These are phyloP conservation scores for Aspergillus coremiiformis DNA, from an alignment of 495 filamentous ascomycete genomes.

Conservation along the genomic window DNA sequence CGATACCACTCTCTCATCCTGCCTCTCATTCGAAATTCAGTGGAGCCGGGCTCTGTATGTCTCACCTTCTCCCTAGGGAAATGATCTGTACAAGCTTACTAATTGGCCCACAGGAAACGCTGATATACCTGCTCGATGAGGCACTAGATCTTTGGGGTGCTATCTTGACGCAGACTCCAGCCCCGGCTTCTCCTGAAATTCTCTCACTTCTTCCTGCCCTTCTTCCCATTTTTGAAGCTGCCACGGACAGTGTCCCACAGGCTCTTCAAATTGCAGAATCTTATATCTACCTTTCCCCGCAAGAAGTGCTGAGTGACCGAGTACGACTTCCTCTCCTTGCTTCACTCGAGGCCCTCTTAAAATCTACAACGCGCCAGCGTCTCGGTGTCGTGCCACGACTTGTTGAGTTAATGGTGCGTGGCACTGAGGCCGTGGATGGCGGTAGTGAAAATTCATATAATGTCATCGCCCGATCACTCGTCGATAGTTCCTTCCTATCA, in stretches of 20 bases:
- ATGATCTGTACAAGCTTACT: background rate
- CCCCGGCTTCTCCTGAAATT: conserved; percentile 58
- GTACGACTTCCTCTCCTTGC: conserved; percentile 49
- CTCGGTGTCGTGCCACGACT: conserved; percentile 57
- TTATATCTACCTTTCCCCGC: conserved; percentile 74
- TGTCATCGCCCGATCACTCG: conserved; percentile 58
- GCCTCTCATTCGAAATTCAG: conserved; percentile 69
- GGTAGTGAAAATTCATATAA: conserved; percentile 55
- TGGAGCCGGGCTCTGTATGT: conserved; percentile 65
- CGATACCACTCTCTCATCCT: conserved; percentile 67
- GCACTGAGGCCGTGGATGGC: conserved; percentile 63
- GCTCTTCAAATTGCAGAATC: conserved; percentile 66
- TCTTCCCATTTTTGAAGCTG: conserved; percentile 64
- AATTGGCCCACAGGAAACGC: conserved; percentile 46
- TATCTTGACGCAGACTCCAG: conserved; percentile 62
- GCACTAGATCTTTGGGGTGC: conserved; percentile 81
- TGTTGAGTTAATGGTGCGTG: conserved; percentile 63
- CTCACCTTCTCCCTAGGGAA: background rate
- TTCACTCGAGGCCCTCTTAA: conserved; percentile 49
- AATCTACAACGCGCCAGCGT: conserved; percentile 54
- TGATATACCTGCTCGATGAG: conserved; percentile 84
- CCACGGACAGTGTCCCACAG: conserved; percentile 60
- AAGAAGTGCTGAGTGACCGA: conserved; percentile 60
- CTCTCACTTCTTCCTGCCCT: conserved; percentile 59
- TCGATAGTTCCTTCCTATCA: conserved; percentile 57